Evolutionary conservation across 345 rosid genomes (phyloP).

Genomic region (Populus ilicifolia): DNA sequence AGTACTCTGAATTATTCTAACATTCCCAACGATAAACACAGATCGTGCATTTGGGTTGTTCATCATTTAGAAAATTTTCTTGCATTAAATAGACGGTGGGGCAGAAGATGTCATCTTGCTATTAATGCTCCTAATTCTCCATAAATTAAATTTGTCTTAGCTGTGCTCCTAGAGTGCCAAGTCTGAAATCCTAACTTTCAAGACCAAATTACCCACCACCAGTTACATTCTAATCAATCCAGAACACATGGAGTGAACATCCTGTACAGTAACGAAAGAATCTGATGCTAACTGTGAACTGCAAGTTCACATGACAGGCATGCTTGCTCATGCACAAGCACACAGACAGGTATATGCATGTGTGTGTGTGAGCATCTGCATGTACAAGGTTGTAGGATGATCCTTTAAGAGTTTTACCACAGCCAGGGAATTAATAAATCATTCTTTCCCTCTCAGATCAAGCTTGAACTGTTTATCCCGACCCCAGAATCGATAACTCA

Average conservation of each 20-base stretch:
- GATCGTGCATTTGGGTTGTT: background rate
- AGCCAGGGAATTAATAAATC: no score
- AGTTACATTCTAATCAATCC: background rate
- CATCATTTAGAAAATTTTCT: background rate
- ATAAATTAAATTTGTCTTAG: no score
- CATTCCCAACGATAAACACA: background rate
- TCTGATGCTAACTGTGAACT: background rate
- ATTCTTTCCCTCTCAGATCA: no score
- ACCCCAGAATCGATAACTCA: no score
- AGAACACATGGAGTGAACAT: no score
- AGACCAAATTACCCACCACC: background rate
- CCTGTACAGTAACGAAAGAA: background rate
- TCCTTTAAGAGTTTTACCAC: no score
- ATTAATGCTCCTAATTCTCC: background rate
- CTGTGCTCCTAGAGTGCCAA: background rate
- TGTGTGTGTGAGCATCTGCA: no score
- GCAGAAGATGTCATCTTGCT: background rate
- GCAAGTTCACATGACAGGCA: no score
- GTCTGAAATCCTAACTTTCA: background rate
- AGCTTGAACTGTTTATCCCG: background rate
- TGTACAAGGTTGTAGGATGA: no score
- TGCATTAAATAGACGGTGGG: background rate
- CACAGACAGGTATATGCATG: no score
- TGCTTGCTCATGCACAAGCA: no score
- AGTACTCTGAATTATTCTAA: background rate